These are phyloP conservation scores for Vinca major DNA, from an alignment of 305 asterid genomes.

Conservation along the genomic window DNA sequence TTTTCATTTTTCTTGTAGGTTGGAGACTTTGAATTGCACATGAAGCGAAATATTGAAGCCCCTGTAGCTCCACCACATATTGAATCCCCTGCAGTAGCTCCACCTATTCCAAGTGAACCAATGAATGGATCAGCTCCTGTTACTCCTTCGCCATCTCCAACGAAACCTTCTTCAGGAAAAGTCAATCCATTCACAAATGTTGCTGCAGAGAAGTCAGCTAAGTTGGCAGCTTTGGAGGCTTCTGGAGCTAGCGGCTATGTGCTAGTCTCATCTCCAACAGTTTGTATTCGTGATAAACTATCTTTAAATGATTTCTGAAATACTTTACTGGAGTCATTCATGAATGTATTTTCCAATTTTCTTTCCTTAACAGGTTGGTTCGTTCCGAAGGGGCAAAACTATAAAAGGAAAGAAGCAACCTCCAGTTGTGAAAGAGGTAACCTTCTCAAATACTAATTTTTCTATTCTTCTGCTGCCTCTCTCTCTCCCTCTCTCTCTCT, in stretches of 20 bases:
- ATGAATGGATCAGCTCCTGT: slow-evolving; percentile 32
- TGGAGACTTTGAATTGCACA: slow-evolving; percentile 67
- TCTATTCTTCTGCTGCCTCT: neutral
- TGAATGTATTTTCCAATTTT: slow-evolving; percentile 10
- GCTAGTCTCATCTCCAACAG: slow-evolving; percentile 58
- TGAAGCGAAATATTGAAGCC: slow-evolving; percentile 51
- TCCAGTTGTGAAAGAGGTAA: slow-evolving; percentile 70
- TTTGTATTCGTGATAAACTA: slow-evolving; percentile 24
- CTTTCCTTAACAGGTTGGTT: slow-evolving; percentile 52
- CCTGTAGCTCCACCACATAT: slow-evolving; percentile 35
- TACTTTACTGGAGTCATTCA: slow-evolving; percentile 7
- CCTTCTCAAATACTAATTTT: slow-evolving; percentile 12
- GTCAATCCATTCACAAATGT: slow-evolving; percentile 47
- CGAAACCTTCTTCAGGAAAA: slow-evolving; percentile 51
- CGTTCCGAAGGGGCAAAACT: slow-evolving; percentile 56
- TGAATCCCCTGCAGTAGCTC: slow-evolving; percentile 33
- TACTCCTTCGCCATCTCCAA: slow-evolving; percentile 38
- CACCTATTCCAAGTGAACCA: slow-evolving; percentile 46
- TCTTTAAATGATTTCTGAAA: neutral
- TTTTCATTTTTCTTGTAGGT: slow-evolving; percentile 26
- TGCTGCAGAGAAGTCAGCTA: slow-evolving; percentile 46
- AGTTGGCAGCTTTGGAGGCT: slow-evolving; percentile 62
- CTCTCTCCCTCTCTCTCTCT: slow-evolving; percentile 3
- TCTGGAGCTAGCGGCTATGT: slow-evolving; percentile 58
- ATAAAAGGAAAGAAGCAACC: slow-evolving; percentile 59